Conservation (phyloP, 352 stramenopile species). For the Globisporangium spiculum region DNA sequence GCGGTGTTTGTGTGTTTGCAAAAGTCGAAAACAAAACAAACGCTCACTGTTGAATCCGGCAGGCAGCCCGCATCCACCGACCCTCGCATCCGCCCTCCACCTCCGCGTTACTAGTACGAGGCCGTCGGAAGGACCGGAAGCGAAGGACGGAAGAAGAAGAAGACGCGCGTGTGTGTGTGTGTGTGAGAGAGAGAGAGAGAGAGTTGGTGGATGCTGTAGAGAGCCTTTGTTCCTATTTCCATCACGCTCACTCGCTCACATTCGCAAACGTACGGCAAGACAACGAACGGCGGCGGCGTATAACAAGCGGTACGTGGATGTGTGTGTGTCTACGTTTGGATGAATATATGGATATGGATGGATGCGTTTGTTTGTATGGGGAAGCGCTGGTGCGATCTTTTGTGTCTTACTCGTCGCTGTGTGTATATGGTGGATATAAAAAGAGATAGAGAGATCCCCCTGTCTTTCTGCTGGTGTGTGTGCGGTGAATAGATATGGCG, state of each 20-base stretch:
- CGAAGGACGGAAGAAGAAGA: no score
- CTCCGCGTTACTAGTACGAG: not conserved
- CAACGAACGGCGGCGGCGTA: not conserved
- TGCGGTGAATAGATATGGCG: not conserved
- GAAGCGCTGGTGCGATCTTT: not conserved
- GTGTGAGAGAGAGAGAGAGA: no score
- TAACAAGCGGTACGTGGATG: not conserved
- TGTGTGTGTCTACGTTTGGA: not conserved
- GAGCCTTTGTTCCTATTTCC: not conserved
- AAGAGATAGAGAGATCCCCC: not conserved
- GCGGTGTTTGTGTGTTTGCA: slow-evolving; percentile 7
- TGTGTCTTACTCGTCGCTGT: not conserved
- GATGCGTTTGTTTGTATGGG: not conserved
- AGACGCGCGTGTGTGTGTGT: no score
- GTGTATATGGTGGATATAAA: not conserved
- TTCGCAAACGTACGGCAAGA: not conserved
- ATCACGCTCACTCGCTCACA: not conserved
- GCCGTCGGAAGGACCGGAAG: no score
- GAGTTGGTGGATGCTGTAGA: not conserved
- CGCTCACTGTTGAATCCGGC: slow-evolving; percentile 10
- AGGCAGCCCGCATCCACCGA: slow-evolving; percentile 3
- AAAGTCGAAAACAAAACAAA: not conserved
- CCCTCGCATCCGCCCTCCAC: not conserved
- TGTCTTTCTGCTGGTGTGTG: not conserved
- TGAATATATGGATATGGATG: not conserved